These are phyloP conservation scores for Phytophthora cactorum DNA, from an alignment of 352 stramenopile genomes.

Conservation along the genomic window DNA sequence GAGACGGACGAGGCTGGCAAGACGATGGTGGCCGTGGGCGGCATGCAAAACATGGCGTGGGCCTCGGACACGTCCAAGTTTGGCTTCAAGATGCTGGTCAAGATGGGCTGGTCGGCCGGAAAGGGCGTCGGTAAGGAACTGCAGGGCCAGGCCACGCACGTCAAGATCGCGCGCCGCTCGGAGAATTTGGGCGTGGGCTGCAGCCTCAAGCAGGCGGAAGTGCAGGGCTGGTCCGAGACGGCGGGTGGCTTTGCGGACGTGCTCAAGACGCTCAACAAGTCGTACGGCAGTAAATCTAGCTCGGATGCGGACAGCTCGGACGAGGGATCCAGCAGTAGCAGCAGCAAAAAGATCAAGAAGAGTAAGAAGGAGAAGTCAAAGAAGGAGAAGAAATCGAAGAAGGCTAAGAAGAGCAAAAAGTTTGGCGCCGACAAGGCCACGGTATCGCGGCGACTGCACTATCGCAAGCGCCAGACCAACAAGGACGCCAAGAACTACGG, in stretches of 20 bases:
- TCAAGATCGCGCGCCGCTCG: constrained; percentile 88
- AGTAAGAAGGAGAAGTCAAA: constrained; percentile 47
- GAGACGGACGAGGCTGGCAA: constrained; percentile 40
- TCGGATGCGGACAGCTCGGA: constrained; percentile 38
- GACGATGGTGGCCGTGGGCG: constrained; percentile 82
- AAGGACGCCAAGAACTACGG: constrained; percentile 90
- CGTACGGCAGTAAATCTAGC: constrained; percentile 61
- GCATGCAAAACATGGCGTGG: constrained; percentile 91
- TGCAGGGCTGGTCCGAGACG: constrained; percentile 89
- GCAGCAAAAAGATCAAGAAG: constrained; percentile 35
- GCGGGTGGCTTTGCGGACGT: constrained; percentile 83
- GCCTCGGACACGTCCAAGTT: constrained; percentile 92
- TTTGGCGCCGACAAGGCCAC: constrained; percentile 38
- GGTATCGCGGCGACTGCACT: constrained; percentile 74
- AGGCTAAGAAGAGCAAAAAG: constrained; percentile 75
- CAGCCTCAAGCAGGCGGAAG: constrained; percentile 86
- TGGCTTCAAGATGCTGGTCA: constrained; percentile 95
- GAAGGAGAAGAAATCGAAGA: constrained; percentile 58
- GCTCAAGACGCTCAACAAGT: constrained; percentile 86
- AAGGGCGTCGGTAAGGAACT: constrained; percentile 94
- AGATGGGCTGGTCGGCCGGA: constrained; percentile 96
- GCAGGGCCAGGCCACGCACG: constrained; percentile 87
- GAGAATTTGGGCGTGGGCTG: constrained; percentile 93
- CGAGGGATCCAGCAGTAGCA: constrained; percentile 32
- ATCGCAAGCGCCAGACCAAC: constrained; percentile 83